Conservation (phyloP, 805 yeast species). For the Jamesozyma rosinii region DNA sequence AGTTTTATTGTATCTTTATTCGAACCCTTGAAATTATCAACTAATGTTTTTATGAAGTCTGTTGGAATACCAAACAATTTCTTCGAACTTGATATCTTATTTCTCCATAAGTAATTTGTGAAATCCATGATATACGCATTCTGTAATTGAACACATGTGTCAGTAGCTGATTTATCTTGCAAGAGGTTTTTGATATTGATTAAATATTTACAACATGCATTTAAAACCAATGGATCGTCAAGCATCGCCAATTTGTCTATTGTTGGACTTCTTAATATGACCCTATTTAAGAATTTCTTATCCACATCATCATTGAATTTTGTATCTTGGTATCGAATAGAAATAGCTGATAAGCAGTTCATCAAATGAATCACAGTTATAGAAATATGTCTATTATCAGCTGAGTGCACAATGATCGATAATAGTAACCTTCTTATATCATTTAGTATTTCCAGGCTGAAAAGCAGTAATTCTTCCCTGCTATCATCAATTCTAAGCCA, state of each 20-base stretch:
- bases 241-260: constrained; percentile 14
- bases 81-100: constrained; percentile 14
- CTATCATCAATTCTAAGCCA: constrained; percentile 7
- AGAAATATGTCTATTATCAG: constrained; percentile 12
- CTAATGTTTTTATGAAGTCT: constrained; percentile 12
- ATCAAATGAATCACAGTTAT: constrained; percentile 8
- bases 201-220: constrained; percentile 19
- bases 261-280: constrained; percentile 10
- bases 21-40: constrained; percentile 12
- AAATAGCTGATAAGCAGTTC: constrained; percentile 4
- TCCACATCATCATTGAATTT: neutral
- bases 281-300: constrained; percentile 6
- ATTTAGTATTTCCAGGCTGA: constrained; percentile 9
- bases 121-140: constrained; percentile 22
- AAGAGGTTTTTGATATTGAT: constrained; percentile 10
- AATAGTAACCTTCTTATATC: constrained; percentile 12
- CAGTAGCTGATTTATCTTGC: constrained; percentile 8
- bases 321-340: neutral
- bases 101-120: constrained; percentile 28
- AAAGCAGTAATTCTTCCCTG: neutral
- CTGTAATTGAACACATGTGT: constrained; percentile 14
- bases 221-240: constrained; percentile 20
- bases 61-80: constrained; percentile 18
- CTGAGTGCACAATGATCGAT: constrained; percentile 6
- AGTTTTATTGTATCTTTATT: constrained; percentile 5